Evolutionary conservation across 257 asterid genomes (phyloP), one percentile per base, ranked within the genome.

Genomic region (Gardenia jasminoides): DNA sequence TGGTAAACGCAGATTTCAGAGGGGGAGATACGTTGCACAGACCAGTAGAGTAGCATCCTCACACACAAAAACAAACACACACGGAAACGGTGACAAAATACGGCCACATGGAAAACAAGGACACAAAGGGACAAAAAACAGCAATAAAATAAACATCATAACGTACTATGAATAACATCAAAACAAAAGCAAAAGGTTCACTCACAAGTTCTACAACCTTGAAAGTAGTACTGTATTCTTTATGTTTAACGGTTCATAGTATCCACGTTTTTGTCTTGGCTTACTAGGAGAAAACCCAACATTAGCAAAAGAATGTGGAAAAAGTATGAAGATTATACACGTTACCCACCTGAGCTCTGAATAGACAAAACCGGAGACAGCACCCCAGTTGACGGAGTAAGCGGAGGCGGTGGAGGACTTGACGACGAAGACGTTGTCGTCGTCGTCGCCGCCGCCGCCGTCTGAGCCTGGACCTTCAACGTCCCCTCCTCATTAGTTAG

Each of bases 341-440:
- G 56, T 75, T 76, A 95, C 97, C 92, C 16, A 95, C 99, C 99
- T 17, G 99, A 91, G 79, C 98, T 95, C 77, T 92, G 99, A 82
- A 93, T 84, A 41, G 99, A 95, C 56, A 93, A 72, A 56, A 89
- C 99, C 76, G 99, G 99, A 52, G 99, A 95, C 33, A 92, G 77
- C 33, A 91, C 96, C 0, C 84, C 88, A 0, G 97, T 90, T 0
- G 98, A 90, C 52, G 99, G 98, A n/a, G 98, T 95, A 30, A 87
- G 91, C 54, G 98, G 98, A 69, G 91, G 98, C 15, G 89, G 94
- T 13, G 98, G 97, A 3, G 96, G 91, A 69, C 97, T 90, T 0
- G 95, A 82, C 8, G 90, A 90, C 9, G 83, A n/a, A n/a, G n/a
- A 72, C 5, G 84, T 81, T 44, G 79, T 36, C 50, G 82, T 68